A percentile compares a stretch with the other conserved stretches of the same genome.
Evolutionary conservation across 192 early-diverging fungal genomes (phyloP).

Genomic region (Podila horticola): DNA sequence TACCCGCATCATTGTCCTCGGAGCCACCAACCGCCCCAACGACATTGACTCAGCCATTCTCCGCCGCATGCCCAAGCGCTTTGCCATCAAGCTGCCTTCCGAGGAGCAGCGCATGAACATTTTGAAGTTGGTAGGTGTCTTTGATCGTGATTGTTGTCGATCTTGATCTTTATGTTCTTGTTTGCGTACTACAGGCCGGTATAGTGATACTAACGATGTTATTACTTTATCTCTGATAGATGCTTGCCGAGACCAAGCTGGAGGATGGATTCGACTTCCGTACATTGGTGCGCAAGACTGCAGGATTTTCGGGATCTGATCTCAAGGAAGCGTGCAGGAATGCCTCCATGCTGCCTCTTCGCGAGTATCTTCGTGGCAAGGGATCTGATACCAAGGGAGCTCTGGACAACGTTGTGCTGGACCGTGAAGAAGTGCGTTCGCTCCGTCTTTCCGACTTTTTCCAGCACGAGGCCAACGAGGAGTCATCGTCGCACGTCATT

Average conservation of each 20-base stretch:
- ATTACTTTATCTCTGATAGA: constrained; percentile 53
- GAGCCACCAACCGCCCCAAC: constrained; percentile 97
- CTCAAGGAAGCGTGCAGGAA: constrained; percentile 98
- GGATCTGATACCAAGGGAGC: constrained; percentile 45
- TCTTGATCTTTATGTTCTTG: constrained; percentile 5
- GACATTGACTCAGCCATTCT: constrained; percentile 98
- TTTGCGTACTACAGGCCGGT: neutral
- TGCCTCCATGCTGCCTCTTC: constrained; percentile 95
- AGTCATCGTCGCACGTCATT: constrained; percentile 50
- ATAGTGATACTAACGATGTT: neutral
- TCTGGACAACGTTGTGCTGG: constrained; percentile 27
- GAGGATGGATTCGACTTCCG: constrained; percentile 73
- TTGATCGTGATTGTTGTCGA: neutral
- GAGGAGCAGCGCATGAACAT: constrained; percentile 87
- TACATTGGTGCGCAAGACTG: constrained; percentile 76
- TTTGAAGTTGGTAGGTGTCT: constrained; percentile 69
- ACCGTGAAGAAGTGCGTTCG: constrained; percentile 37
- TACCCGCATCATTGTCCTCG: constrained; percentile 79
- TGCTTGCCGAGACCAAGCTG: constrained; percentile 79
- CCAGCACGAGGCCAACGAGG: constrained; percentile 48
- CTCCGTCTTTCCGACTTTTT: constrained; percentile 44
- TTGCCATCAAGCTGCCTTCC: constrained; percentile 86
- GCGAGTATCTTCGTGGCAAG: constrained; percentile 78
- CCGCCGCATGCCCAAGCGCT: constrained; percentile 97
- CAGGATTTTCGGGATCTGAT: constrained; percentile 91